Conservation (phyloP, 2,329 filamentous ascomycete genomes). For the Pseudopithomyces chartarum region DNA sequence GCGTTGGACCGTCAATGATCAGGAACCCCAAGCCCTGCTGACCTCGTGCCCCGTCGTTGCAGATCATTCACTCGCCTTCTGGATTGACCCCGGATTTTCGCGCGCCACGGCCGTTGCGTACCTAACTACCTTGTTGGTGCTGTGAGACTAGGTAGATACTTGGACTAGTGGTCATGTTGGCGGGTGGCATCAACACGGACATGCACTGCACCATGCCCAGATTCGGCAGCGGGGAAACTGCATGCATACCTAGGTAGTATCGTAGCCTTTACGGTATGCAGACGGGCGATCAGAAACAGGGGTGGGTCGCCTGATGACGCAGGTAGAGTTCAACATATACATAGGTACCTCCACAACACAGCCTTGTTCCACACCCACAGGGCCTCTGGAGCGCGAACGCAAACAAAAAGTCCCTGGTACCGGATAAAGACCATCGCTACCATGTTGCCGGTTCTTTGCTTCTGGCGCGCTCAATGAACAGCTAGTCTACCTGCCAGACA, state of each 20-base stretch:
- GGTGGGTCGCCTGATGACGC: neutral
- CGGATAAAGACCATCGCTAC: too few relatives aligned
- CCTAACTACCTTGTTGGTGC: neutral
- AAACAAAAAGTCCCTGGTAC: too few relatives aligned
- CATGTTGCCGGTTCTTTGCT: too few relatives aligned
- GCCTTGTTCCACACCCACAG: too few relatives aligned
- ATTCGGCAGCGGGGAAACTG: neutral
- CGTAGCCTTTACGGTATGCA: neutral
- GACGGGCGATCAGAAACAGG: neutral
- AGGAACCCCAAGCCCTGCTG: conserved; percentile 2
- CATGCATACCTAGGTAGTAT: too few relatives aligned
- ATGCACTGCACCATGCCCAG: neutral
- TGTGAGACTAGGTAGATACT: too few relatives aligned
- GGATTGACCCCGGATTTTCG: conserved; percentile 1
- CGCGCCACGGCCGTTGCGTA: neutral
- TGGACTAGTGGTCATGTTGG: neutral
- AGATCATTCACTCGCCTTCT: neutral
- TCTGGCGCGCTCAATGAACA: too few relatives aligned
- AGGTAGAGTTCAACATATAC: neutral
- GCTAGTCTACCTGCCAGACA: too few relatives aligned
- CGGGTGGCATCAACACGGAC: neutral
- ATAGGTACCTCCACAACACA: neutral
- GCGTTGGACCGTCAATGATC: neutral
- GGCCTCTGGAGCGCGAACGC: too few relatives aligned
- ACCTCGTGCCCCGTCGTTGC: neutral